phyloP scores from a whole-genome alignment of 768 basidiomycete species.

The Suillus bovinus region DNA sequence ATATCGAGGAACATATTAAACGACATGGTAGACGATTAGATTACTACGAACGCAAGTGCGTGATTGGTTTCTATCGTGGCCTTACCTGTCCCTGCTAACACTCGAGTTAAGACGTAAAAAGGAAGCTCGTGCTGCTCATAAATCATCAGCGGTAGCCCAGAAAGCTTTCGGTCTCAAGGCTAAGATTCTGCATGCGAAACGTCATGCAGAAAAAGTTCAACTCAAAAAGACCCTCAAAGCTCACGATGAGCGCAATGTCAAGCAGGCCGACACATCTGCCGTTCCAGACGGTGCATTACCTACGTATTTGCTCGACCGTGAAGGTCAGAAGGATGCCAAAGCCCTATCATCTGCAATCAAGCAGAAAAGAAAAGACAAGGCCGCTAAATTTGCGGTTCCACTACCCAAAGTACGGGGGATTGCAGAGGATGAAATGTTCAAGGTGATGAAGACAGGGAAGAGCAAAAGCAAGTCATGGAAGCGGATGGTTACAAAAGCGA shows the following conservation, averaged over 20 bases:
- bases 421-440: constrained; percentile 99
- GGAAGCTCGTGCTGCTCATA: constrained; percentile 76
- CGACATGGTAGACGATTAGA: constrained; percentile 95
- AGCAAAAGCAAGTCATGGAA: constrained; percentile 97
- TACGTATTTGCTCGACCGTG: constrained; percentile 93
- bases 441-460: constrained; percentile 97
- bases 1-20: constrained; percentile 98
- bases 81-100: background rate
- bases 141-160: constrained; percentile 82
- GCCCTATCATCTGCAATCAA: constrained; percentile 95
- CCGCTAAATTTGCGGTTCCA: constrained; percentile 96
- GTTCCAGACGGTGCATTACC: constrained; percentile 91
- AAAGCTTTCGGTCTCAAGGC: constrained; percentile 96
- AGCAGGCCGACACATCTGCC: constrained; percentile 82
- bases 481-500: constrained; percentile 99
- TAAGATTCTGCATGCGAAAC: constrained; percentile 95
- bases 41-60: constrained; percentile 93
- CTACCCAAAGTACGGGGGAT: constrained; percentile 97
- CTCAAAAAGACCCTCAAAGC: constrained; percentile 99
- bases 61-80: constrained; percentile 13
- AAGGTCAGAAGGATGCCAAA: constrained; percentile 98
- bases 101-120: constrained; percentile 64
- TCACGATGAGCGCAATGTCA: constrained; percentile 98
- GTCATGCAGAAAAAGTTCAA: constrained; percentile 96
- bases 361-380: constrained; percentile 98